Conservation (phyloP, 805 yeast genomes). For the Candida oleophila region DNA sequence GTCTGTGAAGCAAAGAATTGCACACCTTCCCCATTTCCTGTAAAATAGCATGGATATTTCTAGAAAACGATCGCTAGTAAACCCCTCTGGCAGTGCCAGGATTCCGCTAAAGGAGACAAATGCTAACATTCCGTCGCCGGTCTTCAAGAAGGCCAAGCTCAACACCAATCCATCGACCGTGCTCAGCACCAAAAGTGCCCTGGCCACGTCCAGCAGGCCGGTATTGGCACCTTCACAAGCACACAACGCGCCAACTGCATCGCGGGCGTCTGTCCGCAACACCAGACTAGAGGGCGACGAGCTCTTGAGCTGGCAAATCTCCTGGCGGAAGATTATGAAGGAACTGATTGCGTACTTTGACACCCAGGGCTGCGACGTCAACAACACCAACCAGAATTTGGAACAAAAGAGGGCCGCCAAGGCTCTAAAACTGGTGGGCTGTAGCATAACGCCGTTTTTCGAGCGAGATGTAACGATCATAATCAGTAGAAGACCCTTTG, state of each 20-base stretch:
- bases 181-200: not conserved
- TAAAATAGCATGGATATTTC: conserved; percentile 1
- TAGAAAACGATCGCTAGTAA: not conserved
- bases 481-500: conserved; percentile 60
- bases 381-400: conserved; percentile 31
- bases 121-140: conserved; percentile 39
- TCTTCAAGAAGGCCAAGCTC: conserved; percentile 28
- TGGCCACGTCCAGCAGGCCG: not conserved
- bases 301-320: conserved; percentile 58
- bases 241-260: not conserved
- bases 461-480: conserved; percentile 71
- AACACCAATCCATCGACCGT: conserved; percentile 2
- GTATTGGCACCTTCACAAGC: not conserved
- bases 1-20: not conserved
- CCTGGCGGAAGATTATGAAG: conserved; percentile 63
- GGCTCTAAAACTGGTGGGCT: conserved; percentile 49
- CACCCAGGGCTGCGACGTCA: conserved; percentile 41
- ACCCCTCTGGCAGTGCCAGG: conserved; percentile 13
- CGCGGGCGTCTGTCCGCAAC: conserved; percentile 1
- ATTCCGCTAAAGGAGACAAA: conserved; percentile 41
- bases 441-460: conserved; percentile 43
- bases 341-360: conserved; percentile 64
- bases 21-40: too few relatives aligned
- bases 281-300: conserved; percentile 44
- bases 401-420: conserved; percentile 43